Base-by-base conservation (phyloP, 306 rosid genomes). In the Glycine tomentella region DNA sequence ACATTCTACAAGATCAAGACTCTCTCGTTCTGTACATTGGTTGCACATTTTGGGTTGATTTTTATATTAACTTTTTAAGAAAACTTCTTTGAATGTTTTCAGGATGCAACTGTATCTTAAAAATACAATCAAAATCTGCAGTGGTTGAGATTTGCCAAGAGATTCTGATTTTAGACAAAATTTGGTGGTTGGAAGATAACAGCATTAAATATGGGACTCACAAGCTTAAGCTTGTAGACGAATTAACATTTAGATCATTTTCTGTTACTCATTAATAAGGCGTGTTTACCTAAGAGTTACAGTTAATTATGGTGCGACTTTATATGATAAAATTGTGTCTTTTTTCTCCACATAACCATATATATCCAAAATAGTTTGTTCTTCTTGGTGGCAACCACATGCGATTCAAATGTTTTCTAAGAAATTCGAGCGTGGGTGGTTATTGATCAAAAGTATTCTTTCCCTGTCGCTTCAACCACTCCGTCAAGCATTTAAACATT, bases 131-230 rank as follows among this genome's bases (percentile, higher is more conserved):
- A 17, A 58, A 58, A 58, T 58, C 64, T 17, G 5, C 13, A 20
- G 64, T 63, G 5, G 67, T 61, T 25, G n/a, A 61, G 44, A 61
- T 61, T 61, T 61, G 42, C 42, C 67, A 61, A 61, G 40, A 31
- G n/a, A 59, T 59, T 59, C 7, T 59, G 38, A 59, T 9, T 57
- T 57, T 31, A 5, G 64, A 58, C 8, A 17, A 58, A 17, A 9
- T 58, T 17, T 58, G 64, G 36, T 58, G 4, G 67, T 61, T 61
- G 67, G 42, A 31, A 9, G 67, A 61, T 61, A 31, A 61, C 11
- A 61, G 15, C 42, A 61, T 25, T 10, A 31, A 61, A 61, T 61
- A 31, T 14, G 8, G 31, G n/a, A 31, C 40, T 61, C n/a, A 16
- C 11, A 0, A 25, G 42, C 15, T 3, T 10, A 0, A 25, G 42